These are phyloP conservation scores for Dinochytrium kinnereticum DNA, from an alignment of 371 early-diverging fungal species.

Conservation along the genomic window DNA sequence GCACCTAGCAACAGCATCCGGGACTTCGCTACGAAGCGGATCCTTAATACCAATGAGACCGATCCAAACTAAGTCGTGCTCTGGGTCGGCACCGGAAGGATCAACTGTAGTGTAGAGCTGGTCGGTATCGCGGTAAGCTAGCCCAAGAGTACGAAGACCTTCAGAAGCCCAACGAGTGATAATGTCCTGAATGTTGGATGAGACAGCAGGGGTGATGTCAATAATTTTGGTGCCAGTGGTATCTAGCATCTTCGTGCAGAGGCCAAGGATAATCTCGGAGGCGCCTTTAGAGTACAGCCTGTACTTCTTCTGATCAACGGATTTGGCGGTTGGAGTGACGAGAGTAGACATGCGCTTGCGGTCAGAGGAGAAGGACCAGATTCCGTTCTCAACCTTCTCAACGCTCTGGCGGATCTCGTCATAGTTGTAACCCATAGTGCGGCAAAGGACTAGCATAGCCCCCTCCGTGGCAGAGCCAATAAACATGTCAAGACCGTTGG, in stretches of 20 bases:
- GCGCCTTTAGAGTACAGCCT: constrained; percentile 53
- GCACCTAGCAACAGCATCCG: constrained; percentile 82
- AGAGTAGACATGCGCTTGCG: constrained; percentile 56
- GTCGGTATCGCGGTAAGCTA: constrained; percentile 50
- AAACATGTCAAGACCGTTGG: constrained; percentile 44
- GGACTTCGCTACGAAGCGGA: constrained; percentile 89
- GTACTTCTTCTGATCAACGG: constrained; percentile 20
- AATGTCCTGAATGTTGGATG: constrained; percentile 32
- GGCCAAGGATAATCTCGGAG: constrained; percentile 49
- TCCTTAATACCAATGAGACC: constrained; percentile 94
- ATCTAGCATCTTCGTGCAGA: constrained; percentile 48
- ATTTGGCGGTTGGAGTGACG: constrained; percentile 30
- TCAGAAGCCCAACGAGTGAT: constrained; percentile 56
- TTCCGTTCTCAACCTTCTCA: constrained; percentile 46
- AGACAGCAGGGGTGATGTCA: constrained; percentile 29
- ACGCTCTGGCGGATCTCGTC: constrained; percentile 36
- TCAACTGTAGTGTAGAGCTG: constrained; percentile 36
- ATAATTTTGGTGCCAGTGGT: constrained; percentile 18
- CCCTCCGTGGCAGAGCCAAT: constrained; percentile 57
- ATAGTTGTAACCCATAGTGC: constrained; percentile 49
- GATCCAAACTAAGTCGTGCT: constrained; percentile 71
- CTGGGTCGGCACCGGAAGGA: constrained; percentile 37
- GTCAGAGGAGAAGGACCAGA: constrained; percentile 55
- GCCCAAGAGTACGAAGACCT: constrained; percentile 53
- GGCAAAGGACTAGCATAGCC: constrained; percentile 47